Evolutionary conservation across 495 filamentous ascomycete species (phyloP), one percentile per base, ranked within the genome.

Genomic region (Neurospora sp.): DNA sequence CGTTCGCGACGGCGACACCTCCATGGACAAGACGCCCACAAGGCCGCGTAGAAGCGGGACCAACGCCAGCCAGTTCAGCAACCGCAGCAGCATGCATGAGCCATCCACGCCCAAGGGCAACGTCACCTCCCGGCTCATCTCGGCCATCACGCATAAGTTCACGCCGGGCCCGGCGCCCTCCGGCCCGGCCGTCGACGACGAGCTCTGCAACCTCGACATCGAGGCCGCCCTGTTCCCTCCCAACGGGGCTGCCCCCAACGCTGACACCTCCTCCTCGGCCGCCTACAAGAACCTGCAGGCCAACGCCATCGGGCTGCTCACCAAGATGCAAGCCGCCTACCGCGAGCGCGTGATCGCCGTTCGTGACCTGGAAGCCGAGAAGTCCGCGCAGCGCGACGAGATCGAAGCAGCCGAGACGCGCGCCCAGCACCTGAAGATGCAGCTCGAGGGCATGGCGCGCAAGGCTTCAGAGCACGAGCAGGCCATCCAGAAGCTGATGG

Each of bases 381-480:
- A 89, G 71, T 86, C 86, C 37, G 90, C 89, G 12, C 87, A 89
- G 77, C 78, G 79, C 8, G 93, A 96, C 68, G 93, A 95, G 78
- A 81, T 91, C 3, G 91, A 92, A 71, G 92, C 93, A 77, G 87
- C 90, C n/a, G 86, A 90, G 65, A 90, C 90, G 10, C 84, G 92
- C 0, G 85, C 87, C 14, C 81, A 83, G 40, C 86, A 91, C 74
- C 83, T 94, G 35, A 92, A 91, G 80, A 83, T 85, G 70, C 93
- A 97, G 80, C 83, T 97, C 8, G 91, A 94, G 78, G 89, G 88
- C 42, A 90, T 95, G 89, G 89, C 92, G 1, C 85, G 82, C n/a
- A 87, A 89, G 74, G 89, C 89, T 0, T 80, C 83, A 0, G 87
- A 90, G 75, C 90, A 92, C 74, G 90, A 94, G 75, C 78, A 81